Percentiles rank a stretch among this genome's conserved stretches.
Conservation (phyloP, 2,329 filamentous ascomycete genomes). For the Lecanicillium sp. region DNA sequence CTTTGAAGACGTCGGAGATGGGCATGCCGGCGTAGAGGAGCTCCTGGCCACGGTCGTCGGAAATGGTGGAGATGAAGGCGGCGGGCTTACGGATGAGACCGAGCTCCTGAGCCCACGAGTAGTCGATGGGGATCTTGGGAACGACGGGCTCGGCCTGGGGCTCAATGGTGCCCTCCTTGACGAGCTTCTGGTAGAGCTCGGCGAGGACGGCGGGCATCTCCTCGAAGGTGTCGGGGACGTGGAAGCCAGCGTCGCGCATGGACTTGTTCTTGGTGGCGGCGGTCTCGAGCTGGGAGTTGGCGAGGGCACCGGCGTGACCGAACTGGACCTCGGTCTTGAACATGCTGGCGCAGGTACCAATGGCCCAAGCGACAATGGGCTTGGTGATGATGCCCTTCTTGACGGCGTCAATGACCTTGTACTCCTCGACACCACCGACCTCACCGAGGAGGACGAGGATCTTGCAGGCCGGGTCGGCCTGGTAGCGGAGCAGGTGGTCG, state of each 20-base stretch:
- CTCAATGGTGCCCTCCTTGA: conserved; percentile 77
- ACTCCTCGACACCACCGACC: conserved; percentile 98
- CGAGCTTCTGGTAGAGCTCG: conserved; percentile 80
- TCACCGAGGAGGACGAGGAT: conserved; percentile 93
- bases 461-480: conserved; percentile 96
- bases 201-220: conserved; percentile 76
- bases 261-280: conserved; percentile 93
- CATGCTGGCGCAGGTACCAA: conserved; percentile 98
- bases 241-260: conserved; percentile 92
- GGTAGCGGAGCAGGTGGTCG: conserved; percentile 94
- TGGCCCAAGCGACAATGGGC: conserved; percentile 98
- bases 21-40: conserved; percentile 98
- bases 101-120: conserved; percentile 98
- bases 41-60: conserved; percentile 98
- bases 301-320: conserved; percentile 95
- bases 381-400: conserved; percentile 94
- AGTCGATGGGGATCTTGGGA: conserved; percentile 99
- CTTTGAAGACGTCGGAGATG: conserved; percentile 98
- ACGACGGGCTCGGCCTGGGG: conserved; percentile 84
- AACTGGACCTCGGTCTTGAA: conserved; percentile 99
- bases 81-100: conserved; percentile 99
- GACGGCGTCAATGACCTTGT: conserved; percentile 97
- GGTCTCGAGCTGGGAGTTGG: conserved; percentile 99
- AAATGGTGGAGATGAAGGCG: conserved; percentile 99
- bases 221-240: conserved; percentile 94